Evolutionary conservation across 805 yeast species (phyloP).

Genomic region (Metschnikowia gelsemii): DNA sequence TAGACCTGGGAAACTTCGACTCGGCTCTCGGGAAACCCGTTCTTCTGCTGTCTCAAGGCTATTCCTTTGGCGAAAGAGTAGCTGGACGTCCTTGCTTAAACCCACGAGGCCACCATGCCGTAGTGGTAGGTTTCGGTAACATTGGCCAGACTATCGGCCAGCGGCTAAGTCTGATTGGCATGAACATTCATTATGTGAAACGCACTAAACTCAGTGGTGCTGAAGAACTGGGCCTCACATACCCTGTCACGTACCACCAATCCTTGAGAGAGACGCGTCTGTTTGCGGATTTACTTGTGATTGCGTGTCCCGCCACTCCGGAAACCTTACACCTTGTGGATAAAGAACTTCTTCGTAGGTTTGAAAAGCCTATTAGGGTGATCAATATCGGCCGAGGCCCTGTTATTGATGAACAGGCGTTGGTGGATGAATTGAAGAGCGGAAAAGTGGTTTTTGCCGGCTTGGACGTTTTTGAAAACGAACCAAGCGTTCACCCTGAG

Average conservation of each 20-base stretch:
- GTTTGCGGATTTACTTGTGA: slow-evolving; percentile 56
- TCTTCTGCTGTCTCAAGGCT: slow-evolving; percentile 16
- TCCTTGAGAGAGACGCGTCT: slow-evolving; percentile 33
- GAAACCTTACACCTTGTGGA: slow-evolving; percentile 58
- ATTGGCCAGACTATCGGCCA: slow-evolving; percentile 67
- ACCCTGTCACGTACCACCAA: slow-evolving; percentile 42
- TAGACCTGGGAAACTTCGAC: slow-evolving; percentile 37
- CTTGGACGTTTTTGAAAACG: slow-evolving; percentile 67
- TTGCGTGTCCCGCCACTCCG: slow-evolving; percentile 66
- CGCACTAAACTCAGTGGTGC: slow-evolving; percentile 42
- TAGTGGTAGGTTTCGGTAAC: slow-evolving; percentile 72
- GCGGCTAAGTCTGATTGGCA: slow-evolving; percentile 57
- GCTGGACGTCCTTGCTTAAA: slow-evolving; percentile 47
- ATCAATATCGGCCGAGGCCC: slow-evolving; percentile 78
- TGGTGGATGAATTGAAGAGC: slow-evolving; percentile 55
- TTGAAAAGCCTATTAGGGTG: slow-evolving; percentile 56
- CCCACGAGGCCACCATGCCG: slow-evolving; percentile 58
- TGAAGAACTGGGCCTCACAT: slow-evolving; percentile 42
- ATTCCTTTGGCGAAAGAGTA: slow-evolving; percentile 43
- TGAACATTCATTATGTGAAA: slow-evolving; percentile 63
- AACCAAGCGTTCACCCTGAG: slow-evolving; percentile 53
- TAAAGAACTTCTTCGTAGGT: slow-evolving; percentile 41
- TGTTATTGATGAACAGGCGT: slow-evolving; percentile 64
- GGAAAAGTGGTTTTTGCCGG: slow-evolving; percentile 69
- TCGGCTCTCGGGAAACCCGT: slow-evolving; percentile 33